These are phyloP conservation scores for Xerocomellus intermedius DNA, from an alignment of 768 basidiomycete species.

Conservation along the genomic window DNA sequence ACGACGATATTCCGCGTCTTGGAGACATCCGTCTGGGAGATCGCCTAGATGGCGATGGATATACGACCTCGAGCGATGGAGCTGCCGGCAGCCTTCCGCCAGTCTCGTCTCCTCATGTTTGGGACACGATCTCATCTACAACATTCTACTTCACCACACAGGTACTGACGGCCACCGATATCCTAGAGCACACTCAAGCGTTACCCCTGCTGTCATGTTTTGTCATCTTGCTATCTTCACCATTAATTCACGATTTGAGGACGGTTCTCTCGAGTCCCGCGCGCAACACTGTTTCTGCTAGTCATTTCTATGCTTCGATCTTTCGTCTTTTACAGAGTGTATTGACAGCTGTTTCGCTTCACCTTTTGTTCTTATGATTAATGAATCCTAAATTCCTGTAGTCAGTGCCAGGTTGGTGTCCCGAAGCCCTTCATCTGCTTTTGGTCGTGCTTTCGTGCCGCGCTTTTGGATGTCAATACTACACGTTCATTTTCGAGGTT, in stretches of 20 bases:
- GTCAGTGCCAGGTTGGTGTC: background rate
- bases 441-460: background rate
- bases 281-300: conserved; percentile 14
- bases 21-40: conserved; percentile 77
- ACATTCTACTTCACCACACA: conserved; percentile 5
- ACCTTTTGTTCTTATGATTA: conserved; percentile 17
- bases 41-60: conserved; percentile 38
- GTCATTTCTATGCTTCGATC: conserved; percentile 8
- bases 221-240: conserved; percentile 18
- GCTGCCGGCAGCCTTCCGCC: conserved; percentile 21
- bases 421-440: background rate
- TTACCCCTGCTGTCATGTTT: conserved; percentile 22
- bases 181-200: conserved; percentile 24
- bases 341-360: conserved; percentile 23
- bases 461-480: background rate
- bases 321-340: conserved; percentile 21
- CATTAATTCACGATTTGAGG: conserved; percentile 11
- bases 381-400: conserved; percentile 10
- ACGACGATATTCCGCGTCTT: conserved; percentile 70
- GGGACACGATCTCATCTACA: conserved; percentile 10
- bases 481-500: background rate
- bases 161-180: conserved; percentile 19
- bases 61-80: conserved; percentile 1
- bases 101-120: conserved; percentile 3
- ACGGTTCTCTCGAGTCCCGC: background rate